Conservation (phyloP, 208 protist species). For the Acanthamoeba sp. region DNA sequence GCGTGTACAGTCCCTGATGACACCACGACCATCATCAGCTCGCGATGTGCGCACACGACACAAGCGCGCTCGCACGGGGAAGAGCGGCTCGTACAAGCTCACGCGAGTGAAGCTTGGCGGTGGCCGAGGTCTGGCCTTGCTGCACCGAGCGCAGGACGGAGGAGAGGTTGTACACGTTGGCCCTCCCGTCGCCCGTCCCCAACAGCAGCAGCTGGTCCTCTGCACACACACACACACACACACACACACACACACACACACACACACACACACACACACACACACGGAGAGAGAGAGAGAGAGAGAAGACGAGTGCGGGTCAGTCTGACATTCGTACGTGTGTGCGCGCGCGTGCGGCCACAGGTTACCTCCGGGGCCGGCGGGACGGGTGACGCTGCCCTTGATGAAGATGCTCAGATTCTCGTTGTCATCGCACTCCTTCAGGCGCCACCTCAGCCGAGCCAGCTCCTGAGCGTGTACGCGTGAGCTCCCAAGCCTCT, state of each 20-base stretch:
- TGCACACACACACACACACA: not conserved
- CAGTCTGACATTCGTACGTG: not conserved
- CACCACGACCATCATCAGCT: not conserved
- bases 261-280: not conserved
- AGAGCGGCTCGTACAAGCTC: not conserved
- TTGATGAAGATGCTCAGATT: not conserved
- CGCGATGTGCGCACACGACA: not conserved
- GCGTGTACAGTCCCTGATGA: conserved; percentile 10
- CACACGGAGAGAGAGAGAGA: no score
- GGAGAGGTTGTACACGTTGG: conserved; percentile 50
- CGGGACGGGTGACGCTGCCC: not conserved
- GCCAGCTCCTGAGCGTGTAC: not conserved
- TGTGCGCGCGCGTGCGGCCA: no score
- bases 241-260: not conserved
- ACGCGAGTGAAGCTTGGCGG: not conserved
- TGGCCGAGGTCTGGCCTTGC: not conserved
- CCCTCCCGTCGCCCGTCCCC: not conserved
- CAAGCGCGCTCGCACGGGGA: not conserved
- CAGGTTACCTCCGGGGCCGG: not conserved
- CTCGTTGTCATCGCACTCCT: not conserved
- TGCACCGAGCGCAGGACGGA: not conserved
- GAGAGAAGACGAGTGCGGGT: no score
- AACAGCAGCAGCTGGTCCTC: conserved; percentile 34
- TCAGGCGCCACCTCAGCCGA: not conserved
- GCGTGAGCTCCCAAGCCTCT: no score